Base-by-base conservation (phyloP, 306 rosid genomes). In the Mimosa bimucronata region DNA sequence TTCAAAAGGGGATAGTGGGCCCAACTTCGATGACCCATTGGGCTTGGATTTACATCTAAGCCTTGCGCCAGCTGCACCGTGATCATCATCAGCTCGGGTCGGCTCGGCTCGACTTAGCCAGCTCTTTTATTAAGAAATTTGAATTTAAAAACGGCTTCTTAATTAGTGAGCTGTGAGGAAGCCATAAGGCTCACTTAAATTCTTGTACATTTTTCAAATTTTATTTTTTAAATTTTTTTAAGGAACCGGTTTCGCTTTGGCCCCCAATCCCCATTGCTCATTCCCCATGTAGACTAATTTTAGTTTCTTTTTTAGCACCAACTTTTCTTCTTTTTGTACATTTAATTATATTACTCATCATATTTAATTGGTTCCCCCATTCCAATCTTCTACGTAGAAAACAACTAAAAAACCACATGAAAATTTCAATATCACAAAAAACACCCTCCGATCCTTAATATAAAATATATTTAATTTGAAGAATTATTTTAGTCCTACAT, bases 41-140 rank as follows among this genome's bases (percentile, higher is more conserved):
- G 98, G 97, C 58, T 85, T 94, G 82, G 92, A 94, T 79, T 88
- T 94, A 80, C 97, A 92, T 80, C 91, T 94, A 14, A 90, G 98
- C 65, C 88, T 94, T 7, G 91, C 91, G 7, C 93, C 95, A 6
- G 87, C 90, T 65, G 87, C 84, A 15, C 92, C 97, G 0, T 92
- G 86, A 89, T 58, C 65, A 69, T 81, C 66, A 29, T 74, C 9
- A 48, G n/a, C 74, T 78, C 25, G 74, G 66, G 29, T 74, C 9
- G 57, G n/a, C 74, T 78, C 25, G 74, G 21, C 53, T 80, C 30
- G 21, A 23, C 38, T 60, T 69, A 75, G 79, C 72, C 40, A 45
- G 77, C 40, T 64, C 50, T 48, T 3, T 16, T 25, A n/a, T 21
- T 26, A 12, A 5, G 73, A 28, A 14, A 28, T 26, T 55, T 21